These are phyloP conservation scores for Penicillium fimorum DNA, from an alignment of 495 filamentous ascomycete species.

Conservation along the genomic window DNA sequence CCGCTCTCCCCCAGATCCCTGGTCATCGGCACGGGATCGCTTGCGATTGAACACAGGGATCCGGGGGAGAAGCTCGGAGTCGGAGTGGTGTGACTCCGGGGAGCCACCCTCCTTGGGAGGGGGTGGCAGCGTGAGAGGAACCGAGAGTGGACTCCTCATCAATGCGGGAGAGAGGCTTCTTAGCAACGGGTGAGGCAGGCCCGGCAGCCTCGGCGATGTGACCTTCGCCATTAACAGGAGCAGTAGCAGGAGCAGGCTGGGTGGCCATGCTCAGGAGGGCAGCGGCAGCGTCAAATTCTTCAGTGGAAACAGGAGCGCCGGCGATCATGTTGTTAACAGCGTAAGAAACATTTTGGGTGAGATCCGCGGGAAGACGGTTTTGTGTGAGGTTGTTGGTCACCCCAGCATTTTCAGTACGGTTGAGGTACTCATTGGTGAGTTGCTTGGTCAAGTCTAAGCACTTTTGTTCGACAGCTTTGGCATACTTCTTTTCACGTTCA, in stretches of 20 bases:
- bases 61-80: conserved; percentile 1
- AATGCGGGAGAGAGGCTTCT: conserved; percentile 6
- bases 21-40: conserved; percentile 14
- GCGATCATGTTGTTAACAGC: conserved; percentile 5
- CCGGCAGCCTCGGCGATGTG: not conserved
- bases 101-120: not conserved
- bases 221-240: not conserved
- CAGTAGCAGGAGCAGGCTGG: not conserved
- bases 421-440: conserved; percentile 9
- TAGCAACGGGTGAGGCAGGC: conserved; percentile 3
- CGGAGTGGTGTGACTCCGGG: not conserved
- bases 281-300: conserved; percentile 19
- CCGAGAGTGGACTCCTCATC: conserved; percentile 8
- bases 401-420: not conserved
- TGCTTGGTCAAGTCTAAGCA: conserved; percentile 12
- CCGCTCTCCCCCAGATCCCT: conserved; percentile 4
- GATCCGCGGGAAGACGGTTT: not conserved
- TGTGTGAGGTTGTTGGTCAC: not conserved
- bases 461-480: conserved; percentile 5
- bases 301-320: conserved; percentile 1
- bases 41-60: conserved; percentile 9
- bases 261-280: conserved; percentile 15
- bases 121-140: conserved; percentile 7
- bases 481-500: conserved; percentile 3
- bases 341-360: not conserved